Evolutionary conservation across 176 grass and related monocot species (phyloP).

Genomic region (Triticum aestivum): IWGSC_CS_RefSeq_v2.1 NC_057809.1:590787097-590787596

Average conservation of each 20-base stretch:
- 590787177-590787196: neutral
- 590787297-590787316: neutral
- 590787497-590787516: too few relatives aligned
- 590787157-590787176: neutral
- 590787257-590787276: constrained; percentile 14
- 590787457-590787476: too few relatives aligned
- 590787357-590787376: neutral
- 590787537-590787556: too few relatives aligned
- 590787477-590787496: too few relatives aligned
- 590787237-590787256: neutral
- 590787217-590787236: neutral
- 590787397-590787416: too few relatives aligned
- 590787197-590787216: neutral
- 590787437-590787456: too few relatives aligned
- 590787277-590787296: constrained; percentile 9
- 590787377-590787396: too few relatives aligned
- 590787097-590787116: too few relatives aligned
- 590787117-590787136: constrained; percentile 23
- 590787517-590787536: too few relatives aligned
- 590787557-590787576: too few relatives aligned
- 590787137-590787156: neutral
- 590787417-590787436: too few relatives aligned
- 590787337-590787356: neutral
- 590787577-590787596: too few relatives aligned
- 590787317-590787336: neutral